Evolutionary conservation across 2,329 filamentous ascomycete genomes (phyloP).

Genomic region (Penicillium sp.): DNA sequence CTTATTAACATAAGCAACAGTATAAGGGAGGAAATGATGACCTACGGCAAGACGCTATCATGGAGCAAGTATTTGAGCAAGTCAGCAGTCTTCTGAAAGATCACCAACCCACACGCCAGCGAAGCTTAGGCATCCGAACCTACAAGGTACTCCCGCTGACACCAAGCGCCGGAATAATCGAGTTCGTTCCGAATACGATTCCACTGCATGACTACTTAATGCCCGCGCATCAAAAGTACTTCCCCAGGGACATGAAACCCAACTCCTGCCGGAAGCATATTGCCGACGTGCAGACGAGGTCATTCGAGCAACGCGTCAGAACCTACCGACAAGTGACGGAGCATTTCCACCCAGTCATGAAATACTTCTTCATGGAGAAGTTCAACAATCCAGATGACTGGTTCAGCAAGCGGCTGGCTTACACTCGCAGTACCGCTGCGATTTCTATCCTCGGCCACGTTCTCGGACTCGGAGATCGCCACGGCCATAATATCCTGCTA

Average conservation of each 20-base stretch:
- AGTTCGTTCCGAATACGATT: conserved; percentile 92
- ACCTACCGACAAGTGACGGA: conserved; percentile 76
- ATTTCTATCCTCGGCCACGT: conserved; percentile 95
- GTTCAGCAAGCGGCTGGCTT: conserved; percentile 85
- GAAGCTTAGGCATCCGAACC: conserved; percentile 84
- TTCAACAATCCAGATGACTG: conserved; percentile 94
- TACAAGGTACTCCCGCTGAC: conserved; percentile 96
- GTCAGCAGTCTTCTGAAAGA: conserved; percentile 86
- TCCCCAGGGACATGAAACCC: conserved; percentile 78
- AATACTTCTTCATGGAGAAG: conserved; percentile 94
- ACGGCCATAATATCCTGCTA: conserved; percentile 94
- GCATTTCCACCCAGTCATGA: conserved; percentile 87
- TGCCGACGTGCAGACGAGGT: conserved; percentile 66
- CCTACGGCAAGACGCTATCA: conserved; percentile 92
- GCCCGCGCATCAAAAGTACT: conserved; percentile 83
- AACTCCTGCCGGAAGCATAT: conserved; percentile 78
- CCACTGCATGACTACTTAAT: conserved; percentile 89
- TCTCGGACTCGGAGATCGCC: conserved; percentile 86
- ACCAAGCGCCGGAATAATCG: conserved; percentile 82
- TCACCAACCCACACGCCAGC: conserved; percentile 81
- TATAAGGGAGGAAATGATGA: conserved; percentile 96
- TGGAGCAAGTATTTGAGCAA: conserved; percentile 98
- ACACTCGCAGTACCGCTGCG: conserved; percentile 88
- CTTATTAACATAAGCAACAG: conserved; percentile 35
- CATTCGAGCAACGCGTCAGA: conserved; percentile 67